Conservation (phyloP, 495 filamentous ascomycete genomes). For the Platismatia glauca region DNA sequence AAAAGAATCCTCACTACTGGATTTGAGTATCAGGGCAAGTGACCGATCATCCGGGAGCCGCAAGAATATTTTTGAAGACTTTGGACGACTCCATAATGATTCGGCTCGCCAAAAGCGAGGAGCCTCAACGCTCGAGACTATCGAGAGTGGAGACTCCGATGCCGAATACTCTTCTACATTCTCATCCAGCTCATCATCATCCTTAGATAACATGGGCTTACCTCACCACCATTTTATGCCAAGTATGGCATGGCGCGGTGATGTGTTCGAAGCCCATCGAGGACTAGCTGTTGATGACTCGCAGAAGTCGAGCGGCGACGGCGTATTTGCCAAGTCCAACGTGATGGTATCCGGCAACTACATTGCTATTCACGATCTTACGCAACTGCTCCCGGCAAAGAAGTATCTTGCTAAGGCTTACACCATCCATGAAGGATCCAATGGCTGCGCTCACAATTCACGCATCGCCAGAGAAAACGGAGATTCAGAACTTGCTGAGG, state of each 20-base stretch:
- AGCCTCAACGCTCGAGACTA: conserved; percentile 30
- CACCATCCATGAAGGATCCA: conserved; percentile 71
- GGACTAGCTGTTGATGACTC: conserved; percentile 45
- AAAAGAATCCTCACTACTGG: conserved; percentile 54
- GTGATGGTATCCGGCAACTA: conserved; percentile 39
- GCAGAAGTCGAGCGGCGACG: conserved; percentile 45
- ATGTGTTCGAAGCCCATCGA: conserved; percentile 37
- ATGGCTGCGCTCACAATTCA: conserved; percentile 77
- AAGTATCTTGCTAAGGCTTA: conserved; percentile 67
- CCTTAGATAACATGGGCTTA: conserved; percentile 46
- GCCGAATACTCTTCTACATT: conserved; percentile 61
- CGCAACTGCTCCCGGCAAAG: conserved; percentile 64
- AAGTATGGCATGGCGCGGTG: conserved; percentile 45
- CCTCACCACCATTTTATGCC: conserved; percentile 40
- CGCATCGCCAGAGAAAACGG: conserved; percentile 65
- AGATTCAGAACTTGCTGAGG: conserved; percentile 62
- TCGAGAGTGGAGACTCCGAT: conserved; percentile 39
- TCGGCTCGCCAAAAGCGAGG: conserved; percentile 44
- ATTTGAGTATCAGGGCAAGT: conserved; percentile 50
- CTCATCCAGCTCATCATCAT: conserved; percentile 63
- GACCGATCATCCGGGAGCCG: conserved; percentile 52
- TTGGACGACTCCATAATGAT: conserved; percentile 65
- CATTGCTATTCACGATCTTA: conserved; percentile 62
- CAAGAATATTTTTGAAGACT: conserved; percentile 67
- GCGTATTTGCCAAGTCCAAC: conserved; percentile 26